Percentiles rank a stretch among this genome's conserved stretches.
Evolutionary conservation across 345 rosid species (phyloP).

Genomic region (Eucalyptus paniculata): DNA sequence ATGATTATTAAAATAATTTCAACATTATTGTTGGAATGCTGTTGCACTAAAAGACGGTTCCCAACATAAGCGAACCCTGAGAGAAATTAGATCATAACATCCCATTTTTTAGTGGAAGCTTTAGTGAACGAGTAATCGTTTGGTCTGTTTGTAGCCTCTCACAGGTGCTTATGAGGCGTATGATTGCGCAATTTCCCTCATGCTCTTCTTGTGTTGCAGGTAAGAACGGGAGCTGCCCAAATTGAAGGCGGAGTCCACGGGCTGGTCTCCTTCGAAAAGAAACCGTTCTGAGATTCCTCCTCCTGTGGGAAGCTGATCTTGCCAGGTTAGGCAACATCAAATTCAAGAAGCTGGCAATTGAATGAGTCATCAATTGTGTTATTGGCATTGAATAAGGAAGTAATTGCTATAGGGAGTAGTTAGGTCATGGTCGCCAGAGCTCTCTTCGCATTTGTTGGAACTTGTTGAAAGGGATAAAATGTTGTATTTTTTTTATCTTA

Average conservation of each 20-base stretch:
- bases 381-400: not conserved
- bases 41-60: not conserved
- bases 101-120: not conserved
- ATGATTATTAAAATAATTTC: not conserved
- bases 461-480: not conserved
- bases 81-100: not conserved
- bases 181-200: not conserved
- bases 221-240: slow-evolving; percentile 90
- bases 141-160: not conserved
- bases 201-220: slow-evolving; percentile 16
- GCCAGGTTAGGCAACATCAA: not conserved
- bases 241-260: slow-evolving; percentile 90
- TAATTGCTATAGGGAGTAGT: not conserved
- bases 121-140: not conserved
- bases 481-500: too few relatives aligned
- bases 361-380: not conserved
- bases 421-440: not conserved
- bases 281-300: slow-evolving; percentile 23
- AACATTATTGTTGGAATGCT: not conserved
- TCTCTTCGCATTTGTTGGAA: not conserved
- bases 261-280: slow-evolving; percentile 66
- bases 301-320: not conserved
- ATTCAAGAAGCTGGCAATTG: not conserved
- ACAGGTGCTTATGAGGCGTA: not conserved
- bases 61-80: not conserved